Evolutionary conservation across 441 rosid genomes (phyloP), one percentile per base, ranked within the genome.

Genomic region (Adansonia grandidieri): DNA sequence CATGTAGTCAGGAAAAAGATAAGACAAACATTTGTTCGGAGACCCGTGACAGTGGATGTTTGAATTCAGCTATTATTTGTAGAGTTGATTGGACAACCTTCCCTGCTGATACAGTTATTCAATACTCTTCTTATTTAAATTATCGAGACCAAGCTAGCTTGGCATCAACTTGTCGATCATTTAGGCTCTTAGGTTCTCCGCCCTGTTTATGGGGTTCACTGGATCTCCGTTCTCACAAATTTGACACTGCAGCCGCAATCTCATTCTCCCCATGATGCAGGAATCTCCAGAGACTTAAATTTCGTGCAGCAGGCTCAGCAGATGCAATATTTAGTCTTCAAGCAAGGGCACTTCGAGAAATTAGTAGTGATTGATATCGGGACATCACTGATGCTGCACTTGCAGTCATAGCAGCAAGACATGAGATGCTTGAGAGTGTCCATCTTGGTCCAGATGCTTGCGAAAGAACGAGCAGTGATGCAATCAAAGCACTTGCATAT

Each of bases 381-480:
- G 89, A 92, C 82, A 88, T 96, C 64, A 89, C 94, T 0, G 98
- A 96, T 85, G 98, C 97, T 40, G 90, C 93, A 66, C 88, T 96
- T 48, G 88, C 99, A 4, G 86, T 94, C 84, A 89, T 96, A 17
- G 96, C 82, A 47, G 97, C 99, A 2, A 90, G 98, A 32, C 98
- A 96, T 10, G 98, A 91, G 81, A 83, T 74, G 7, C 95, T 96
- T 9, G 98, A 94, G 82, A 91, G 96, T 82, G 91, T 92, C 56
- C 92, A 92, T 80, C 96, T 94, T 73, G 99, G 98, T 70, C 99
- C 98, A 22, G 98, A 94, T 32, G 89, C 92, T 75, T 96, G 98
- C 48, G 97, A 93, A 84, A 93, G 88, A 86, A 88, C 94, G 80
- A 91, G 91, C 47, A 89, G 97, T 83, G 98, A 96, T 85, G 96